Evolutionary conservation across 345 rosid genomes (phyloP).

Genomic region (Gossypium raimondii): DNA sequence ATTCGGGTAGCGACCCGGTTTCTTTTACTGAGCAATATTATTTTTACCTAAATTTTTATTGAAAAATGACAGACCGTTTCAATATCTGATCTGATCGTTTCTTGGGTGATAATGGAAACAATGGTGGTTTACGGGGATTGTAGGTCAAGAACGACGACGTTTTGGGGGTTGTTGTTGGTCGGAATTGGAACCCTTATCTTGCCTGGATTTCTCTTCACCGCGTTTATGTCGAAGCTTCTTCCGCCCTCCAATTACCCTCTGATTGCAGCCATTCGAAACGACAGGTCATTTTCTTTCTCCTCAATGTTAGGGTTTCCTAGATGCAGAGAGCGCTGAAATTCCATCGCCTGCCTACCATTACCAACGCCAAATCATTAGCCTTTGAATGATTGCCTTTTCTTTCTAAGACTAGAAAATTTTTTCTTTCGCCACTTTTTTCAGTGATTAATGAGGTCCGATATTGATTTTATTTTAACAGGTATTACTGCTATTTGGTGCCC

Average conservation of each 20-base stretch:
- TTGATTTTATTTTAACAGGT: conserved; percentile 32
- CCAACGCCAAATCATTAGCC: no score
- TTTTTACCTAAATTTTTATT: no score
- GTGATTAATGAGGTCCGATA: no score
- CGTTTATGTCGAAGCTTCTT: conserved; percentile 46
- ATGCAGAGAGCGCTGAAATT: no score
- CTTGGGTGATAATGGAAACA: not conserved
- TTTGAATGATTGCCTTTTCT: no score
- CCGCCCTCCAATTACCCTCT: conserved; percentile 35
- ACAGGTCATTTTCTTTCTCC: conserved; percentile 30
- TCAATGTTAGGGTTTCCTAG: no score
- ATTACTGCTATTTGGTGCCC: conserved; percentile 81
- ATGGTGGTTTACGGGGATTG: not conserved
- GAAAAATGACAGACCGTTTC: not conserved
- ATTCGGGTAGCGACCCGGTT: no score
- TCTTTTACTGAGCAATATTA: no score
- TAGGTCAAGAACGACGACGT: not conserved
- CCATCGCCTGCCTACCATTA: no score
- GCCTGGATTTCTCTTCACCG: conserved; percentile 37
- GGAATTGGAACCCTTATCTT: conserved; percentile 32
- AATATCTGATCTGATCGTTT: not conserved
- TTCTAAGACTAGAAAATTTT: no score
- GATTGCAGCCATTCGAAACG: conserved; percentile 47
- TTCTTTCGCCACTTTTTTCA: no score
- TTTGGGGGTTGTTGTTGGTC: conserved; percentile 31